phyloP scores from a whole-genome alignment of 202 grass and related monocot species.

The Saccharum hybrid region DNA sequence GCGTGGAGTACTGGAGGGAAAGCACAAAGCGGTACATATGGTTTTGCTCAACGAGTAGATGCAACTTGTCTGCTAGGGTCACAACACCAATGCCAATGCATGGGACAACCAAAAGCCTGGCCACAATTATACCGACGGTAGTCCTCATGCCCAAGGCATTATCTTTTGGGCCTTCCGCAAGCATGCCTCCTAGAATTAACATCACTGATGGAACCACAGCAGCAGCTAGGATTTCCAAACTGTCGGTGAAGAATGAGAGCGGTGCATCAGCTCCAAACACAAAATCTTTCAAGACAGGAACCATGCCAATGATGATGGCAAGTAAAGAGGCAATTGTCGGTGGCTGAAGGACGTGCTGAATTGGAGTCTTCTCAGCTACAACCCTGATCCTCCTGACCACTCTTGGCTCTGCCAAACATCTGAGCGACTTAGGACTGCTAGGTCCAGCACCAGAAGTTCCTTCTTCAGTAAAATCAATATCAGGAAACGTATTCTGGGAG shows the following conservation, averaged over 20 bases:
- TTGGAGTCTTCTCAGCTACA: conserved; percentile 83
- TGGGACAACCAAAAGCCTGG: conserved; percentile 75
- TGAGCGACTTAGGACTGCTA: conserved; percentile 71
- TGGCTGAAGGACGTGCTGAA: conserved; percentile 81
- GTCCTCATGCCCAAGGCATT: conserved; percentile 67
- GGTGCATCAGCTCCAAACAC: conserved; percentile 69
- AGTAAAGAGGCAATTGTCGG: conserved; percentile 78
- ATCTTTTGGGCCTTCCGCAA: conserved; percentile 83
- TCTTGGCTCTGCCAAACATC: conserved; percentile 75
- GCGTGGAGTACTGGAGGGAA: conserved; percentile 73
- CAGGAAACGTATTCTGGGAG: conserved; percentile 73
- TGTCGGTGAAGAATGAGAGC: conserved; percentile 78
- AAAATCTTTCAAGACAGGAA: conserved; percentile 65
- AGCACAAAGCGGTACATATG: conserved; percentile 83
- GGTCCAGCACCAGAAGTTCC: conserved; percentile 49
- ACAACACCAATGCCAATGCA: conserved; percentile 79
- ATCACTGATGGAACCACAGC: conserved; percentile 80
- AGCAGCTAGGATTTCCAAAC: conserved; percentile 75
- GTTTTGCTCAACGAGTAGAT: conserved; percentile 65
- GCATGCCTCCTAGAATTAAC: conserved; percentile 78
- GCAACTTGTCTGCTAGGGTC: conserved; percentile 59
- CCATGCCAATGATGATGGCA: conserved; percentile 71
- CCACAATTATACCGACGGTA: conserved; percentile 60
- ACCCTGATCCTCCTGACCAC: conserved; percentile 79
- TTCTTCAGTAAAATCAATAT: conserved; percentile 74